These are phyloP conservation scores for Gossypium bickii DNA, from an alignment of 345 rosid species.

Conservation along the genomic window DNA sequence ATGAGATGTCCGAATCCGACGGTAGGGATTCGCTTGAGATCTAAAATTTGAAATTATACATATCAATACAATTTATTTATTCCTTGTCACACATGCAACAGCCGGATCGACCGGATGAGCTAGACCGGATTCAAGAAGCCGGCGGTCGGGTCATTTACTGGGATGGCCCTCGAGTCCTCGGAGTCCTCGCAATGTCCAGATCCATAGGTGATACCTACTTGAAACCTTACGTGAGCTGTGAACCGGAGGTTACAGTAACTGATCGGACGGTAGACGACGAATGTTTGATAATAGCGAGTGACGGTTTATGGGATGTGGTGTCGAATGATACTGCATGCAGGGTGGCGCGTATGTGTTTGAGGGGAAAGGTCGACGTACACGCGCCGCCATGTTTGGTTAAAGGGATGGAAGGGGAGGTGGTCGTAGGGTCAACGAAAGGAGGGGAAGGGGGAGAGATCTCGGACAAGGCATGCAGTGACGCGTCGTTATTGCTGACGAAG, in stretches of 20 bases:
- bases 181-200: conserved; percentile 88
- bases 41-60: too few relatives aligned
- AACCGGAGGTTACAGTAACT: conserved; percentile 67
- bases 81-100: conserved; percentile 16
- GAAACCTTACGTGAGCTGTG: conserved; percentile 82
- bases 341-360: conserved; percentile 60
- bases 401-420: conserved; percentile 1
- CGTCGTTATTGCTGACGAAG: conserved; percentile 63
- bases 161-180: conserved; percentile 82
- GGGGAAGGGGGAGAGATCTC: conserved; percentile 25
- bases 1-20: conserved; percentile 1
- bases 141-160: conserved; percentile 91
- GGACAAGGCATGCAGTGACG: conserved; percentile 65
- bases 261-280: conserved; percentile 72
- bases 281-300: conserved; percentile 74
- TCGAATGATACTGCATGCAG: conserved; percentile 74
- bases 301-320: conserved; percentile 92
- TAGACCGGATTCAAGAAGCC: conserved; percentile 64
- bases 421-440: neutral
- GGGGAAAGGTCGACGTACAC: conserved; percentile 20
- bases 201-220: conserved; percentile 88
- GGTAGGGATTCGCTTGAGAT: neutral
- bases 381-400: neutral
- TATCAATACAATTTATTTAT: too few relatives aligned
- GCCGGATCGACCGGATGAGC: conserved; percentile 94